Conservation (phyloP, 2,329 filamentous ascomycete genomes). For the Cercospora janseana region DNA sequence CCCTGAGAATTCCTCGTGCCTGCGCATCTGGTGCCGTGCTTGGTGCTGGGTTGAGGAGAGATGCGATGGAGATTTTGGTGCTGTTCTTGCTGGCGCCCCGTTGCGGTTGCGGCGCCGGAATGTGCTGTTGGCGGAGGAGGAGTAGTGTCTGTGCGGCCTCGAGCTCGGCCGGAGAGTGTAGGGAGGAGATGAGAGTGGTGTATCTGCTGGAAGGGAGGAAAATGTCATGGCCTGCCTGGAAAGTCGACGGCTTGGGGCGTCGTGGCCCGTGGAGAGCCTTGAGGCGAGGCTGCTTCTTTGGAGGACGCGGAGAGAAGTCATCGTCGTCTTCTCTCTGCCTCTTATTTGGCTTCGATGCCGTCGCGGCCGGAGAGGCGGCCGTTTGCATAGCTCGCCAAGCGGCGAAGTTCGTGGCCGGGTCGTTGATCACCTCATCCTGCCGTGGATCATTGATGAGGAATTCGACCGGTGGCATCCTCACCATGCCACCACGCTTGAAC, state of each 20-base stretch:
- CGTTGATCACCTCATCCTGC: conserved; percentile 25
- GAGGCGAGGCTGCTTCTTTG: conserved; percentile 1
- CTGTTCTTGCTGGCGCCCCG: neutral
- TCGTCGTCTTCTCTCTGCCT: conserved; percentile 2
- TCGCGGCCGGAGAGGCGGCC: neutral
- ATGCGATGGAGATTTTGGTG: conserved; percentile 6
- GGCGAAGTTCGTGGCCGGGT: conserved; percentile 29
- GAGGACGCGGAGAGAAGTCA: neutral
- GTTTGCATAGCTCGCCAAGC: conserved; percentile 21
- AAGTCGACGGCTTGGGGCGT: neutral
- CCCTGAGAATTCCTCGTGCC: neutral
- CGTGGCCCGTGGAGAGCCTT: conserved; percentile 6
- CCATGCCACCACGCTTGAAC: conserved; percentile 22
- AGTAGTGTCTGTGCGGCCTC: neutral
- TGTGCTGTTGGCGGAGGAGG: neutral
- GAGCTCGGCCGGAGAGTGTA: neutral
- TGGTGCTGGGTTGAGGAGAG: conserved; percentile 1
- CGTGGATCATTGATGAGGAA: conserved; percentile 31
- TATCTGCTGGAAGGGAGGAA: neutral
- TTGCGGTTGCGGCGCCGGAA: neutral
- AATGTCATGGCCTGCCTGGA: neutral
- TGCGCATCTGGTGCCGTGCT: neutral
- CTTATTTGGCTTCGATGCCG: neutral
- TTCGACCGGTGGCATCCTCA: conserved; percentile 34
- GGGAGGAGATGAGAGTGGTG: neutral